Evolutionary conservation across 1,284 basidiomycete species (phyloP).

Genomic region (Cutaneotrichosporon spelunceum): DNA sequence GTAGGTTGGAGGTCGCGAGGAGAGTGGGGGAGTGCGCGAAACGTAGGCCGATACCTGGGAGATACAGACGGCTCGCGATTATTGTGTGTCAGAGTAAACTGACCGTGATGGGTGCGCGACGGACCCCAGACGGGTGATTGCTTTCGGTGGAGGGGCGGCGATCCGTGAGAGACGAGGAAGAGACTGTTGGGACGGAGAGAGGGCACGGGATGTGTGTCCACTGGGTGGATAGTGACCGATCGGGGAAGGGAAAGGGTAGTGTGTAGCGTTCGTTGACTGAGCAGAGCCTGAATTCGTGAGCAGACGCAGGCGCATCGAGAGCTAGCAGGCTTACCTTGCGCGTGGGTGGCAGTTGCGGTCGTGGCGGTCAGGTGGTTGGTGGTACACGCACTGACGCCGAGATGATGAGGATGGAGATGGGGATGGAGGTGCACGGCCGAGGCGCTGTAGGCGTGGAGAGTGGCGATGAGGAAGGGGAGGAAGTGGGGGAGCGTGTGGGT

Average conservation of each 20-base stretch:
- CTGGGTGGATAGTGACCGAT: neutral
- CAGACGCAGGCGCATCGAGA: conserved; percentile 2
- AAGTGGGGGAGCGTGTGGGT: neutral
- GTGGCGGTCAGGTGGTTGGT: conserved; percentile 6
- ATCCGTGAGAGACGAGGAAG: conserved; percentile 1
- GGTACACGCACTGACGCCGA: neutral
- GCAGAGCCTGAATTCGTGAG: neutral
- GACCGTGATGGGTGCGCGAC: neutral
- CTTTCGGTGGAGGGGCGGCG: conserved; percentile 7
- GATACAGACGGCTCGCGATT: neutral
- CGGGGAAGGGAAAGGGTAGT: conserved; percentile 8
- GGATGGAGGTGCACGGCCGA: neutral
- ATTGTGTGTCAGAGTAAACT: conserved; percentile 1
- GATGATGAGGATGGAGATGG: conserved; percentile 6
- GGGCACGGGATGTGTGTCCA: neutral
- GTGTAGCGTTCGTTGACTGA: neutral
- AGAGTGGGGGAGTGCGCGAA: neutral
- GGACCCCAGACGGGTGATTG: neutral
- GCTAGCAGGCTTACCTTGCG: conserved; percentile 3
- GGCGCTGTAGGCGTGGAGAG: neutral
- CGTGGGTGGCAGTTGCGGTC: conserved; percentile 13
- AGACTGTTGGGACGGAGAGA: conserved; percentile 2
- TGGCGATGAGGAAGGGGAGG: conserved; percentile 7
- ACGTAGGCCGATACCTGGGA: neutral
- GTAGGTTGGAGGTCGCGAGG: neutral